phyloP scores from a whole-genome alignment of 176 grass and related monocot species.

The Rhynchospora tenuis region DNA sequence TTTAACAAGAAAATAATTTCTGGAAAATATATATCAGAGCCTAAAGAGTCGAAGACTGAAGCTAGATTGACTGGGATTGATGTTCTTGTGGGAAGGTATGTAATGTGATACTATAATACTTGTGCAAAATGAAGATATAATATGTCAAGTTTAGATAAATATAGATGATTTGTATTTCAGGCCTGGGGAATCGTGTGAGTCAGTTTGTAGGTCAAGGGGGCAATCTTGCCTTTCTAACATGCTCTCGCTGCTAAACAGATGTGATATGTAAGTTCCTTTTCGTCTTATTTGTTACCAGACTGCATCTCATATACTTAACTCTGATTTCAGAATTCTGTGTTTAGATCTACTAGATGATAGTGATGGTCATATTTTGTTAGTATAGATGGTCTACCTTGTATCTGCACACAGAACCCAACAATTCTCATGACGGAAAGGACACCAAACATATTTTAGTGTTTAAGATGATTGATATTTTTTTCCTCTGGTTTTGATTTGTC shows the following conservation, averaged over 20 bases:
- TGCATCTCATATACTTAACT: neutral
- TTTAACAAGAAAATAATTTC: slow-evolving; percentile 26
- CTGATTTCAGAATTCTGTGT: neutral
- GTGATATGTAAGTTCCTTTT: slow-evolving; percentile 69
- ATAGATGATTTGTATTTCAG: slow-evolving; percentile 41
- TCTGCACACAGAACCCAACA: neutral
- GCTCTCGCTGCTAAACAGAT: slow-evolving; percentile 66
- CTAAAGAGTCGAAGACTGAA: slow-evolving; percentile 44
- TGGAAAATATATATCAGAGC: slow-evolving; percentile 36
- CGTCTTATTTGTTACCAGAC: neutral
- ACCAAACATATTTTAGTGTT: neutral
- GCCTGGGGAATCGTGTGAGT: slow-evolving; percentile 68
- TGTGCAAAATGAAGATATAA: neutral
- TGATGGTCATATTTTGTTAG: neutral
- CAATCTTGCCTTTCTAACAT: slow-evolving; percentile 81
- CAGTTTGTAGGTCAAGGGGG: slow-evolving; percentile 54
- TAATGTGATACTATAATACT: slow-evolving; percentile 12
- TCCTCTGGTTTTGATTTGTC: neutral
- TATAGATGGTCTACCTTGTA: neutral
- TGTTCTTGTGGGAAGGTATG: slow-evolving; percentile 69
- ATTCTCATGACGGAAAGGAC: neutral
- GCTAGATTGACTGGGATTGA: slow-evolving; percentile 68
- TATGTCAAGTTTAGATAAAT: slow-evolving; percentile 14
- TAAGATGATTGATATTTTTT: neutral
- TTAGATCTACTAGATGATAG: neutral